Percentiles rank a stretch among this genome's conserved stretches.
phyloP scores from a whole-genome alignment of 2,329 filamentous ascomycete species.

The Chaetomium sp. region DNA sequence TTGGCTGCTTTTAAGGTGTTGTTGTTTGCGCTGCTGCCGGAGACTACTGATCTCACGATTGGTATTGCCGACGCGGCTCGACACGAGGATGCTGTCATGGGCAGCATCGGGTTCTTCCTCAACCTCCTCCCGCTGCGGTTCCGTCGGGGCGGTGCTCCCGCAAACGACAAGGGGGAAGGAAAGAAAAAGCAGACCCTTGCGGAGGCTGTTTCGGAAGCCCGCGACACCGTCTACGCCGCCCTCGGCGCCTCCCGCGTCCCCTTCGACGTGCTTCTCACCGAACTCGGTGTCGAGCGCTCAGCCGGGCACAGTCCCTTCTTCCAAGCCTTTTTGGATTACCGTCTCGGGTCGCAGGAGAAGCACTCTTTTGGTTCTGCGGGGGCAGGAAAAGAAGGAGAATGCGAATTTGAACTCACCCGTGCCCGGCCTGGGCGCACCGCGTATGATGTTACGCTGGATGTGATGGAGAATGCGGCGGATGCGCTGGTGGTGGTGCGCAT shows the following conservation, averaged over 20 bases:
- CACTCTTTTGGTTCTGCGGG: background rate
- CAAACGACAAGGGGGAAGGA: no score
- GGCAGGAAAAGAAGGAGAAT: background rate
- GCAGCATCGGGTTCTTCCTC: constrained; percentile 40
- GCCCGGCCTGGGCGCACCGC: constrained; percentile 1
- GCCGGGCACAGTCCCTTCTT: constrained; percentile 39
- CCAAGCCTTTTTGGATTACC: constrained; percentile 37
- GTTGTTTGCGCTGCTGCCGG: background rate
- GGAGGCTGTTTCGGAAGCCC: no score
- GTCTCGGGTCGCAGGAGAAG: constrained; percentile 21
- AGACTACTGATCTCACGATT: constrained; percentile 31
- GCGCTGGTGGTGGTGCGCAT: constrained; percentile 1
- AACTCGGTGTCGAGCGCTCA: constrained; percentile 36
- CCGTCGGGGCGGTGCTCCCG: no score
- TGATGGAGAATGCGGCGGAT: constrained; percentile 28
- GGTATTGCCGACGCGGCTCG: constrained; percentile 41
- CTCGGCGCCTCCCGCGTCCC: background rate
- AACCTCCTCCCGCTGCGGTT: constrained; percentile 38
- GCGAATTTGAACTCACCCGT: background rate
- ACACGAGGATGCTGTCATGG: constrained; percentile 29
- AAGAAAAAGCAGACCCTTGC: no score
- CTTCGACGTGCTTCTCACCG: constrained; percentile 31
- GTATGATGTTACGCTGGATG: constrained; percentile 32
- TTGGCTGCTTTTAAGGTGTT: background rate
- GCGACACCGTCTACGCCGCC: background rate